Conservation (phyloP, 2,329 filamentous ascomycete species). For the Fusarium agapanthi region DNA sequence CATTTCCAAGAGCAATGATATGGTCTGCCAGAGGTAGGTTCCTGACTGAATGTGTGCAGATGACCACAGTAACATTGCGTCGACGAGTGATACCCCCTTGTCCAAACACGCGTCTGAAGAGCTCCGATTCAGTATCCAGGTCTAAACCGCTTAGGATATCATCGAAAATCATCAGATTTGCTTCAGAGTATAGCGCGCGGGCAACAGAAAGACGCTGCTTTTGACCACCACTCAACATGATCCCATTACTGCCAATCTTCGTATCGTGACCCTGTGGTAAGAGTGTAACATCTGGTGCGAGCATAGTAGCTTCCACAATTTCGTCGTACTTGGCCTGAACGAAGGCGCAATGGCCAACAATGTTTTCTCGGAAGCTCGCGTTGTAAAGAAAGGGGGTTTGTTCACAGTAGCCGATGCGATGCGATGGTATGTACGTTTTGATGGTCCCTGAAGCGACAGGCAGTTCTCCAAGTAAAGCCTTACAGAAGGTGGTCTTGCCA, state of each 20-base stretch:
- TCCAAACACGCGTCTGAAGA: conserved; percentile 56
- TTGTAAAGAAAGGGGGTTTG: conserved; percentile 49
- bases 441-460: conserved; percentile 35
- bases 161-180: conserved; percentile 55
- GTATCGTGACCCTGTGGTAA: conserved; percentile 50
- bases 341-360: conserved; percentile 47
- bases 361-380: conserved; percentile 49
- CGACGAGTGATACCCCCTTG: conserved; percentile 50
- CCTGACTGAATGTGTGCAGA: conserved; percentile 48
- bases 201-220: conserved; percentile 51
- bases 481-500: conserved; percentile 51
- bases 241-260: conserved; percentile 51
- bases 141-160: conserved; percentile 57
- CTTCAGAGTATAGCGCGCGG: conserved; percentile 54
- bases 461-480: conserved; percentile 47
- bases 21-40: conserved; percentile 52
- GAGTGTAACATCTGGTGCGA: conserved; percentile 43
- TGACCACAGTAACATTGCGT: conserved; percentile 51
- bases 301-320: conserved; percentile 47
- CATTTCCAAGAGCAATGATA: conserved; percentile 56
- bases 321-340: conserved; percentile 46
- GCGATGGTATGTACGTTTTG: conserved; percentile 4
- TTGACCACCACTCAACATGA: conserved; percentile 56
- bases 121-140: conserved; percentile 52
- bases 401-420: conserved; percentile 45